Percentiles rank a stretch among this genome's conserved stretches.
phyloP scores from a whole-genome alignment of 1,284 basidiomycete genomes.

The Ustilago xerochloae region DNA sequence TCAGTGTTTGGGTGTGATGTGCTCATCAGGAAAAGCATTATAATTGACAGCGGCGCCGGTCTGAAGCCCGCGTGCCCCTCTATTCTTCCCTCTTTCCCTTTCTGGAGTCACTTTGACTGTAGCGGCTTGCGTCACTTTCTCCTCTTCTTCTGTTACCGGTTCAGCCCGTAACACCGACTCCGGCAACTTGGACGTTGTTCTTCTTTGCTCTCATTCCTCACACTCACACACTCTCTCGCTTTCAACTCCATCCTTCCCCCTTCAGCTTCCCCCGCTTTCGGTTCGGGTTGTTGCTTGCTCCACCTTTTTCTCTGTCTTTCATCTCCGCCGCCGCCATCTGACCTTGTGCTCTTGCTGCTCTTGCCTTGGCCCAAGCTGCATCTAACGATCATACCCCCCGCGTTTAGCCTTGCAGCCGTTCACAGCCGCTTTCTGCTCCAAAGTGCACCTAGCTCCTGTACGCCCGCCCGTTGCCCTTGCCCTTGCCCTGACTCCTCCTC shows the following conservation, averaged over 20 bases:
- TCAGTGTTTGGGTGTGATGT: not conserved
- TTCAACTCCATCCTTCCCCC: not conserved
- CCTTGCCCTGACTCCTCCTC: not conserved
- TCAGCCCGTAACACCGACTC: not conserved
- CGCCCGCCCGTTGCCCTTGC: not conserved
- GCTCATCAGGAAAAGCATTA: not conserved
- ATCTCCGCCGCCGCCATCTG: too few species aligned
- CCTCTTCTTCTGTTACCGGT: not conserved
- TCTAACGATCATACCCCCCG: not conserved
- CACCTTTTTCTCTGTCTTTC: too few species aligned
- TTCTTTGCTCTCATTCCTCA: not conserved
- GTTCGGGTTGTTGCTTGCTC: too few species aligned
- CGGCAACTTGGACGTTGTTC: not conserved
- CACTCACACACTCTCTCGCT: not conserved
- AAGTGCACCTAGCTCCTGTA: not conserved
- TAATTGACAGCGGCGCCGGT: conserved; percentile 12
- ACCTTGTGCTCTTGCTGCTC: too few species aligned
- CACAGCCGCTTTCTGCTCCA: not conserved
- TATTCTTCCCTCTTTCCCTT: not conserved
- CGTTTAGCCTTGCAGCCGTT: not conserved
- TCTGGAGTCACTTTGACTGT: not conserved
- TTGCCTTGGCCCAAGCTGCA: too few species aligned
- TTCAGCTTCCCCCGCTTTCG: not conserved
- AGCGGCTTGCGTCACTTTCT: not conserved
- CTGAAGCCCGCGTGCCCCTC: conserved; percentile 11